These are phyloP conservation scores for Hypoxylon sp. DNA, from an alignment of 2,329 filamentous ascomycete genomes.

Conservation along the genomic window DNA sequence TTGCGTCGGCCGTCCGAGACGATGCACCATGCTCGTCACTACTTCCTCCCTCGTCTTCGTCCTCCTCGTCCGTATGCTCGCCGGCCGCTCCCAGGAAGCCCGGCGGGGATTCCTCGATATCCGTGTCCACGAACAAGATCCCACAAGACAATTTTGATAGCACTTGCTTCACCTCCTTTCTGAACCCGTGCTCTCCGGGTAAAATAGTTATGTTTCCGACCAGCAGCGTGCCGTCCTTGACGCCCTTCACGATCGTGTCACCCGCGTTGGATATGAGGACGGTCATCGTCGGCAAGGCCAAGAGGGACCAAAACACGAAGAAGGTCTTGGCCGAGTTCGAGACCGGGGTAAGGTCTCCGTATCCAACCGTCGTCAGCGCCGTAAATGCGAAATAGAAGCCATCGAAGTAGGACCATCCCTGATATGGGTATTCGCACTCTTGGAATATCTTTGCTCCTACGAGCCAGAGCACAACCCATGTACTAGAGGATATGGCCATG, in stretches of 20 bases:
- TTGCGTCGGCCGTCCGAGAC: slow-evolving; percentile 15
- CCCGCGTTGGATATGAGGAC: slow-evolving; percentile 85
- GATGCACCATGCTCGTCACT: slow-evolving; percentile 29
- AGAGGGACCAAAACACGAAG: slow-evolving; percentile 91
- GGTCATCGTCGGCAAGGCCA: slow-evolving; percentile 88
- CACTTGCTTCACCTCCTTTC: slow-evolving; percentile 55
- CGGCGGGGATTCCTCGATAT: slow-evolving; percentile 50
- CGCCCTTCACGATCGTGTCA: slow-evolving; percentile 77
- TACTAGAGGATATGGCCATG: slow-evolving; percentile 70
- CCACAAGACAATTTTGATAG: slow-evolving; percentile 55
- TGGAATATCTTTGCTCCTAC: slow-evolving; percentile 79
- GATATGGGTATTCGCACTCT: slow-evolving; percentile 59
- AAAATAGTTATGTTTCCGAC: slow-evolving; percentile 69
- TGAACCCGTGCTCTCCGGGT: slow-evolving; percentile 62
- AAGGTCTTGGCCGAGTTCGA: slow-evolving; percentile 83
- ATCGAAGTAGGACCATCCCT: slow-evolving; percentile 78
- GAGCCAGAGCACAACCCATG: slow-evolving; percentile 81
- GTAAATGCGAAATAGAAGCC: slow-evolving; percentile 88
- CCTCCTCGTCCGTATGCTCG: slow-evolving; percentile 32
- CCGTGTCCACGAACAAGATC: slow-evolving; percentile 50
- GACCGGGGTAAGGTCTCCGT: slow-evolving; percentile 80
- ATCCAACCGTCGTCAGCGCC: slow-evolving; percentile 84
- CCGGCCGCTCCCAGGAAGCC: slow-evolving; percentile 53
- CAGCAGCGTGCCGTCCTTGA: slow-evolving; percentile 63
- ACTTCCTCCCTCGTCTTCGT: slow-evolving; percentile 35